phyloP scores from a whole-genome alignment of 2,329 filamentous ascomycete genomes.

The Penicillium thymicola region DNA sequence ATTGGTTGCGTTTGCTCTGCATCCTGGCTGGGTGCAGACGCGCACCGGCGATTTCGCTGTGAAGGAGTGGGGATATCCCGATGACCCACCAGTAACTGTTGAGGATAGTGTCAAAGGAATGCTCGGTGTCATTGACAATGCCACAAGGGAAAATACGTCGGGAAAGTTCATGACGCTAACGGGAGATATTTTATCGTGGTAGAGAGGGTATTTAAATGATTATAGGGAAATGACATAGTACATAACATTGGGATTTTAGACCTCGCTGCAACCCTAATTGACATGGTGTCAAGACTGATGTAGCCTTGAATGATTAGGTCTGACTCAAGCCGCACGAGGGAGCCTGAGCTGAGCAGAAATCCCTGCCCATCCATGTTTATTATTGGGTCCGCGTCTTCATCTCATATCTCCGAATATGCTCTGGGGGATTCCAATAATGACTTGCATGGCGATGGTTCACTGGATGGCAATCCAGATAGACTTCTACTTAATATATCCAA shows the following conservation, averaged over 20 bases:
- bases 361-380: neutral
- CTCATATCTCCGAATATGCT: neutral
- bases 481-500: too few species aligned
- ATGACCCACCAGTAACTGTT: slow-evolving; percentile 27
- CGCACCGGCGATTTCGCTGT: slow-evolving; percentile 30
- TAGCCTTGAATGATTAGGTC: neutral
- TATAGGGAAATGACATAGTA: neutral
- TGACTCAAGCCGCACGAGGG: neutral
- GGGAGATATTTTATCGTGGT: slow-evolving; percentile 28
- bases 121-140: slow-evolving; percentile 37
- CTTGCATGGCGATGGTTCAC: too few species aligned
- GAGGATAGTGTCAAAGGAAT: slow-evolving; percentile 35
- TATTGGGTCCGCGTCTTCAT: neutral
- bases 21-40: slow-evolving; percentile 41
- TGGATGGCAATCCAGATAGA: too few species aligned
- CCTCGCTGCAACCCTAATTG: neutral
- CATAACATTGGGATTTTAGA: neutral
- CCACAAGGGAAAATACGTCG: slow-evolving; percentile 31
- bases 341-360: neutral
- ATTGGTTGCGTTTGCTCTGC: slow-evolving; percentile 23
- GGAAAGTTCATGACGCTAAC: slow-evolving; percentile 37
- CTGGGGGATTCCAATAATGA: too few species aligned
- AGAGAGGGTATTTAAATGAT: neutral
- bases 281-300: neutral
- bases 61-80: slow-evolving; percentile 30